Evolutionary conservation across 331 rosid genomes (phyloP).

Genomic region (Rosa hybrid): DNA sequence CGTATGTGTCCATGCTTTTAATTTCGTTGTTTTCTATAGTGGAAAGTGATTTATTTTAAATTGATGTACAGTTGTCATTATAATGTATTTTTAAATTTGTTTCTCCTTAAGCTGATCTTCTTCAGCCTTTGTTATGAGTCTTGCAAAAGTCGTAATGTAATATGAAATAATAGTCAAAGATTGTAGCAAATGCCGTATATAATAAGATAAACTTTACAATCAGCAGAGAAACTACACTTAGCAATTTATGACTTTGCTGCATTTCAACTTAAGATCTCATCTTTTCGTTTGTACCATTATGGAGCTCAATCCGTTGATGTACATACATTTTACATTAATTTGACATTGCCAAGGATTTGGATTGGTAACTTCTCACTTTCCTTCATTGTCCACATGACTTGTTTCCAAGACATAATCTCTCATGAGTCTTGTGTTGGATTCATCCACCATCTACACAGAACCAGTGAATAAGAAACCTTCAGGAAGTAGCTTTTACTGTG

Average conservation of each 20-base stretch:
- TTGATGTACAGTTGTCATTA: background rate
- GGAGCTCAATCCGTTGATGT: background rate
- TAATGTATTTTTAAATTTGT: background rate
- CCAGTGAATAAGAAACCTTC: background rate
- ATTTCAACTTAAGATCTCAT: background rate
- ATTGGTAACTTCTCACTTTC: constrained; percentile 40
- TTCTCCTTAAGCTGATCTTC: background rate
- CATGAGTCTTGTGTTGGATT: constrained; percentile 81
- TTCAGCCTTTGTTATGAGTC: background rate
- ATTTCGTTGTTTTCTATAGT: background rate
- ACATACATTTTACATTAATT: background rate
- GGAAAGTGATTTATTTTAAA: background rate
- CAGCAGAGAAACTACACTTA: background rate
- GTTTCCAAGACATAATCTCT: constrained; percentile 76
- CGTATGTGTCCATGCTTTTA: background rate
- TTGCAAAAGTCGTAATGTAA: background rate
- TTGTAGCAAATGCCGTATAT: background rate
- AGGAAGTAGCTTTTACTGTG: background rate
- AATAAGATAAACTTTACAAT: background rate
- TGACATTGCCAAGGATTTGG: background rate
- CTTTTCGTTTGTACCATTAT: background rate
- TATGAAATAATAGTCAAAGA: background rate
- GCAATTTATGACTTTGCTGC: background rate
- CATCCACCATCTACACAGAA: constrained; percentile 60
- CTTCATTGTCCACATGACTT: constrained; percentile 50